Base-by-base conservation (phyloP, 164 flowering plant genomes). In the Tetrastigma voinierianum region DNA sequence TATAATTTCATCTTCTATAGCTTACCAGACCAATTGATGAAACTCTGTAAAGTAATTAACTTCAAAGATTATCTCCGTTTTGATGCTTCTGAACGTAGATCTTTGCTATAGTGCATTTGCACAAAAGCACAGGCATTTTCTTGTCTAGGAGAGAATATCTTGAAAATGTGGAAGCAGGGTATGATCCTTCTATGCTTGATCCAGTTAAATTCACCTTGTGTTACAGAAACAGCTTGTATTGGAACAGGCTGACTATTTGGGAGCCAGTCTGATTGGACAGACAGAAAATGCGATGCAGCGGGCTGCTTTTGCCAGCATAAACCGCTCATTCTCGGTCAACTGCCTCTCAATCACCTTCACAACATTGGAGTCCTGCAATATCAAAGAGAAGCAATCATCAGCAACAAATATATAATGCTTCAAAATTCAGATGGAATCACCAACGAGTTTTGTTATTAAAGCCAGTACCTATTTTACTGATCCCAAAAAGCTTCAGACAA, bases 301-400 rank as follows among this genome's bases (percentile, higher is more conserved):
- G 72, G 96, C 96, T 48, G 96, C 95, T 72, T 88, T 91, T 58
- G 97, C 98, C 83, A 94, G 81, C 90, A 83, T 78, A 60, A 90
- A 90, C 11, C 96, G 87, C 75, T 94, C 97, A 47, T 80, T 82
- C 71, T 94, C 98, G 17, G 96, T 88, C 80, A 91, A 69, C n/a
- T 85, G 82, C 70, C 96, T 86, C 82, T 94, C 96, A n/a, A 91
- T 90, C 67, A 91, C 98, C 81, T 87, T 94, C 66, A 90, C 81
- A 46, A 90, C 66, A 44, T 89, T 84, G 13, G 88, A 88, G 71
- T 91, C 98, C 98, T 94, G 59, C 67, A 64, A 60, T 51, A 69
- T 19, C 18, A 20, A 51, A 53, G 62, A 7, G 6, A 49, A 25
- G 67, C 19, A 48, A 73, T 12, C 13, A 59, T 51, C 56, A 65